A percentile compares a stretch with the other conserved stretches of the same genome.
phyloP scores from a whole-genome alignment of 2,329 filamentous ascomycete species.

The Aspergillus cejpii region DNA sequence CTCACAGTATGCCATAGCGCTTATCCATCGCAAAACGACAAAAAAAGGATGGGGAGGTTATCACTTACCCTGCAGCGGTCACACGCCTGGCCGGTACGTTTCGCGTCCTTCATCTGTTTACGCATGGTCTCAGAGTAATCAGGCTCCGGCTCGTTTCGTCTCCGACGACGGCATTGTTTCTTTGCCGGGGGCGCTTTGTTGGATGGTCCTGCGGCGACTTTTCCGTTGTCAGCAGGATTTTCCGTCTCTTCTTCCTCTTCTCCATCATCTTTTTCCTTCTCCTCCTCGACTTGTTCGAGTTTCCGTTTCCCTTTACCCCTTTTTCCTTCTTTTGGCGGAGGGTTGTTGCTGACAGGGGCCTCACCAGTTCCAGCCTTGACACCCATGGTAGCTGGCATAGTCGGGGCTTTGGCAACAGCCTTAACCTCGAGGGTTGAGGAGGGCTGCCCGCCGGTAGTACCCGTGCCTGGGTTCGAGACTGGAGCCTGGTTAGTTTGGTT shows the following conservation, averaged over 20 bases:
- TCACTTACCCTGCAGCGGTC: constrained; percentile 26
- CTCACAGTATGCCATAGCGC: background rate
- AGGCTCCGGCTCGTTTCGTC: constrained; percentile 18
- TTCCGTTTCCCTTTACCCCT: background rate
- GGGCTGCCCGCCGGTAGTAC: background rate
- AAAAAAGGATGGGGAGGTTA: background rate
- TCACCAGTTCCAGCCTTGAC: background rate
- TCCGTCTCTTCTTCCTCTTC: background rate
- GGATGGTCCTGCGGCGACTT: constrained; percentile 22
- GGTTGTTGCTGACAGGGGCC: background rate
- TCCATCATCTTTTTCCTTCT: background rate
- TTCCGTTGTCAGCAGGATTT: background rate
- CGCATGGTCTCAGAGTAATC: constrained; percentile 20
- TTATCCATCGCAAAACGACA: background rate
- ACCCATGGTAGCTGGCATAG: background rate
- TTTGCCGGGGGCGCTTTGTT: constrained; percentile 45
- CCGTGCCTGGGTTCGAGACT: background rate
- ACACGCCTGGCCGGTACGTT: constrained; percentile 23
- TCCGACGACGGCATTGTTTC: constrained; percentile 14
- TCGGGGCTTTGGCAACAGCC: background rate
- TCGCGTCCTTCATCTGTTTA: constrained; percentile 11
- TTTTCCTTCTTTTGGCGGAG: background rate
- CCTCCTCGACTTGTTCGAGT: background rate
- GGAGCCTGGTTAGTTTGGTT: background rate
- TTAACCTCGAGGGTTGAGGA: background rate